These are phyloP conservation scores for Mycena olivaceomarginata DNA, from an alignment of 768 basidiomycete species.

Conservation along the genomic window DNA sequence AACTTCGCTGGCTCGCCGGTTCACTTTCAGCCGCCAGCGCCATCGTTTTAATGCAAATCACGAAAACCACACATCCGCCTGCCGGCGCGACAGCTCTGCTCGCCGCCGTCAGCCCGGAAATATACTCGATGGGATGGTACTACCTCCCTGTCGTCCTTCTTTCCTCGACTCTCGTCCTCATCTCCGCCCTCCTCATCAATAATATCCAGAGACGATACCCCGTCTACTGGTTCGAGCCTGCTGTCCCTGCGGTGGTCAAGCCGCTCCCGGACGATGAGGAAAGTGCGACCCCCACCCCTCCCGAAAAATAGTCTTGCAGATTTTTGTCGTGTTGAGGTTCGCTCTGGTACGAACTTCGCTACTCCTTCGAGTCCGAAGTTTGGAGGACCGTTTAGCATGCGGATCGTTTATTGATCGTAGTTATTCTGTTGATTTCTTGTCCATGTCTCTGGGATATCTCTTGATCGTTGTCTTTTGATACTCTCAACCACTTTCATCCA, in stretches of 20 bases:
- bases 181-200: conserved; percentile 67
- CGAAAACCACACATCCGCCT: conserved; percentile 72
- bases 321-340: too few species aligned
- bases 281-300: neutral
- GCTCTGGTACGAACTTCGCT: too few species aligned
- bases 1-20: conserved; percentile 70
- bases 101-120: conserved; percentile 63
- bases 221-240: conserved; percentile 61
- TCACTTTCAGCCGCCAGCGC: conserved; percentile 65
- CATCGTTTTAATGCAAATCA: conserved; percentile 72
- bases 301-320: too few species aligned
- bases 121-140: conserved; percentile 70
- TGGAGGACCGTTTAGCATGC: too few species aligned
- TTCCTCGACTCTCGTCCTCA: conserved; percentile 64
- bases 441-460: too few species aligned
- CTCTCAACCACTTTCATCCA: too few species aligned
- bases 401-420: too few species aligned
- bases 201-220: conserved; percentile 73
- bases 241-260: conserved; percentile 6
- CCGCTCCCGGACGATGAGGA: neutral
- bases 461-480: too few species aligned
- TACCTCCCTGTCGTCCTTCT: conserved; percentile 72
- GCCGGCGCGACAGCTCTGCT: conserved; percentile 76
- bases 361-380: too few species aligned
- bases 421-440: too few species aligned